Conservation (phyloP, 768 basidiomycete species). For the Pisolithus orientalis region DNA sequence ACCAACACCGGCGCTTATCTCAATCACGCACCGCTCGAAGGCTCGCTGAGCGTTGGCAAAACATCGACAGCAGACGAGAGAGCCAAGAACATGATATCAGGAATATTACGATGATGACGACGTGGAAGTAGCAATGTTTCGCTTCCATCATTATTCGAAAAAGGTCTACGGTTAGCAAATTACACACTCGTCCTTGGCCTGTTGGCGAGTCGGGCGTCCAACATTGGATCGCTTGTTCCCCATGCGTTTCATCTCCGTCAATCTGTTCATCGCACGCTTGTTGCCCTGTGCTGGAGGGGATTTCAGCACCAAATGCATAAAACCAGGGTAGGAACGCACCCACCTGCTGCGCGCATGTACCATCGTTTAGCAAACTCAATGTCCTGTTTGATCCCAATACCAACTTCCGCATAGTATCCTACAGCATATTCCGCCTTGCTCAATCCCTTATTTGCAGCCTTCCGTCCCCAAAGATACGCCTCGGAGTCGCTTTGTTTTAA, state of each 20-base stretch:
- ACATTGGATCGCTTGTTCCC: constrained; percentile 73
- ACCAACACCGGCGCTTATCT: too few relatives aligned
- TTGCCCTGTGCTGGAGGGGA: constrained; percentile 83
- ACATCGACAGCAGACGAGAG: constrained; percentile 14
- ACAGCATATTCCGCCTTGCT: constrained; percentile 99
- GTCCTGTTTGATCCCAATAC: constrained; percentile 96
- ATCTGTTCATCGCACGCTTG: constrained; percentile 90
- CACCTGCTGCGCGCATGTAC: constrained; percentile 99
- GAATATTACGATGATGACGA: background rate
- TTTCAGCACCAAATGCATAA: constrained; percentile 1
- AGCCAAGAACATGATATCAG: constrained; percentile 1
- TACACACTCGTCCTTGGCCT: constrained; percentile 92
- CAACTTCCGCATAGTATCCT: constrained; percentile 96
- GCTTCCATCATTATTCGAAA: background rate
- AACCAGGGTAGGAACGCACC: constrained; percentile 22
- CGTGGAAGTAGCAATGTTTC: background rate
- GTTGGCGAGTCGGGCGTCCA: constrained; percentile 84
- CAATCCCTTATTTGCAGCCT: constrained; percentile 93
- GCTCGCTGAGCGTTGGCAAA: background rate
- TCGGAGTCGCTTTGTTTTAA: constrained; percentile 97
- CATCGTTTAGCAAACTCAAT: constrained; percentile 93
- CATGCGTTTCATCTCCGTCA: constrained; percentile 92
- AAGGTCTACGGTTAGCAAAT: constrained; percentile 43
- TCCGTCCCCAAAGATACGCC: constrained; percentile 96
- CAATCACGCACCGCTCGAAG: too few relatives aligned